Evolutionary conservation across 805 yeast genomes (phyloP).

Genomic region (Wickerhamiella sergipiensis): DNA sequence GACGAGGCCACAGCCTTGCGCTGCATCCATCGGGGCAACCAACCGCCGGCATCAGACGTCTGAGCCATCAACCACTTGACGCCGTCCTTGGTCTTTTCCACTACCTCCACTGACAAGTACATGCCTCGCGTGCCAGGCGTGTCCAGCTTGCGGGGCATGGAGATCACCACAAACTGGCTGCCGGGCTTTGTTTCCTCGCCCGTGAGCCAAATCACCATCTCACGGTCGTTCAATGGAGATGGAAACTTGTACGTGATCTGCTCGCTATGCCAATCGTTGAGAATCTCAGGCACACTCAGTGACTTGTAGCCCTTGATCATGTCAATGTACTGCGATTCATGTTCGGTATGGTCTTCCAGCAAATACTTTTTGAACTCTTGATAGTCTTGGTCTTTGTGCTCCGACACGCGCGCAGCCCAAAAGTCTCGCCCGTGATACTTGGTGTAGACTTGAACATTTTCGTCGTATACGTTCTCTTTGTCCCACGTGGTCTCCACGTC

Average conservation of each 20-base stretch:
- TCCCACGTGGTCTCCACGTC: constrained; percentile 15
- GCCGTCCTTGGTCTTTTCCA: constrained; percentile 14
- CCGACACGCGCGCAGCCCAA: constrained; percentile 28
- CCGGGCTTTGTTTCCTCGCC: constrained; percentile 20
- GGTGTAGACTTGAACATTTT: constrained; percentile 16
- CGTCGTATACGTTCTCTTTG: constrained; percentile 10
- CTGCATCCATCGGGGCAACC: constrained; percentile 28
- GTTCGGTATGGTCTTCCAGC: constrained; percentile 26
- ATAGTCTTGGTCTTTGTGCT: constrained; percentile 22
- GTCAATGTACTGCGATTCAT: constrained; percentile 27
- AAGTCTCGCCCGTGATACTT: constrained; percentile 18
- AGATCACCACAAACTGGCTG: constrained; percentile 24
- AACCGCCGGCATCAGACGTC: constrained; percentile 29
- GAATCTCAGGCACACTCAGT: constrained; percentile 12
- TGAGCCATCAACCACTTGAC: constrained; percentile 29
- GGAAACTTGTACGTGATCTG: constrained; percentile 25
- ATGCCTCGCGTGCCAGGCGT: constrained; percentile 18
- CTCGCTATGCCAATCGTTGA: constrained; percentile 18
- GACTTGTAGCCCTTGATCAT: constrained; percentile 19
- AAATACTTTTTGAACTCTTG: constrained; percentile 20
- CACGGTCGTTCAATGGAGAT: constrained; percentile 23
- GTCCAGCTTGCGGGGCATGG: constrained; percentile 22
- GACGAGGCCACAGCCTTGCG: constrained; percentile 21
- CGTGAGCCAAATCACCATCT: constrained; percentile 26
- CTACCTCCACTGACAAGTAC: constrained; percentile 27